Conservation (phyloP, 148 eudicot species). For the Rhododendron henanense region DNA sequence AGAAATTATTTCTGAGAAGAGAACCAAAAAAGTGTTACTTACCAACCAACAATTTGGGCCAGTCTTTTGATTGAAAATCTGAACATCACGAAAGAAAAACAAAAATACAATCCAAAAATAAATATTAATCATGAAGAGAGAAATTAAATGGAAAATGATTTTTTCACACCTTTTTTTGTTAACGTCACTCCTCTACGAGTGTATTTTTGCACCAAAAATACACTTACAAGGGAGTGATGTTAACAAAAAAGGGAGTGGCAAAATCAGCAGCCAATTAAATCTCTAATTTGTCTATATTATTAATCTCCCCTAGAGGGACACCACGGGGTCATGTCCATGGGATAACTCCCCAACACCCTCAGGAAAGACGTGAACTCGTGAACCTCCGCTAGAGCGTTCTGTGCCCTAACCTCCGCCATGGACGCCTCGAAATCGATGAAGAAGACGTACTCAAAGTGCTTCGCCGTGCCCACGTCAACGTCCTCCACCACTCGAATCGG, state of each 20-base stretch:
- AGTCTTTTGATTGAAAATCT: not conserved
- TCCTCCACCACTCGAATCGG: conserved; percentile 82
- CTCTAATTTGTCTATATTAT: not conserved
- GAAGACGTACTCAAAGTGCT: conserved; percentile 95
- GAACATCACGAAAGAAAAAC: not conserved
- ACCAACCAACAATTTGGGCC: not conserved
- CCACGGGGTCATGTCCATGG: conserved; percentile 99
- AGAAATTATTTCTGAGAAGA: too few relatives aligned
- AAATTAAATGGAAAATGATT: not conserved
- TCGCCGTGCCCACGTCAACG: conserved; percentile 81
- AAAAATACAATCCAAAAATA: not conserved
- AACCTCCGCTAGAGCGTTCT: conserved; percentile 84
- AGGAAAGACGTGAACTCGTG: conserved; percentile 91
- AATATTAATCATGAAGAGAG: not conserved
- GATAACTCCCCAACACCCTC: conserved; percentile 92
- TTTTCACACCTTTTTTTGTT: too few relatives aligned
- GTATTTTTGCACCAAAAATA: too few relatives aligned
- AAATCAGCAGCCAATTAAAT: not conserved
- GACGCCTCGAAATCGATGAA: conserved; percentile 94
- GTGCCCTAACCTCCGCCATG: conserved; percentile 88
- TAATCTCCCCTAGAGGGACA: conserved; percentile 18
- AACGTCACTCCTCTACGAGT: too few relatives aligned
- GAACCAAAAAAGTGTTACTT: not conserved
- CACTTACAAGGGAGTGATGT: too few relatives aligned
- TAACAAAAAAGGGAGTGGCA: too few relatives aligned